These are phyloP conservation scores for Eucommia ulmoides DNA, from an alignment of 257 asterid genomes.

Conservation along the genomic window DNA sequence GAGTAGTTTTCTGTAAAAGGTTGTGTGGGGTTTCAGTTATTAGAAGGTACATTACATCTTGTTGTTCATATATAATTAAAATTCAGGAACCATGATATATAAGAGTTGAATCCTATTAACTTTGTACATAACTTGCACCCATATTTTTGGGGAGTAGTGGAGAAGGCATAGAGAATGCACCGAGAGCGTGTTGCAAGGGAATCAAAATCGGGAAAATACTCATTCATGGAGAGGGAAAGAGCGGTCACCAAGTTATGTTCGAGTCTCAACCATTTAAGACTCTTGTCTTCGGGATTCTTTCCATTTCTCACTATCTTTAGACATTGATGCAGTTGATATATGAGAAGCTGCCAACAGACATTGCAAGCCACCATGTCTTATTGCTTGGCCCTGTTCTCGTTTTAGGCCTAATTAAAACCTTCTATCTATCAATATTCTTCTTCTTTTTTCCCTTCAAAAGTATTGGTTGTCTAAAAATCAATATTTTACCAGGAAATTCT, in stretches of 20 bases:
- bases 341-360: constrained; percentile 81
- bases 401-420: constrained; percentile 39
- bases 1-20: constrained; percentile 75
- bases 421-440: neutral
- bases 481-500: constrained; percentile 47
- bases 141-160: constrained; percentile 43
- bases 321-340: constrained; percentile 55
- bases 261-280: too few relatives aligned
- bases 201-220: constrained; percentile 89
- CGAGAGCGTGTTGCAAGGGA: constrained; percentile 91
- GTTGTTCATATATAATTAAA: too few relatives aligned
- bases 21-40: constrained; percentile 86
- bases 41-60: constrained; percentile 86
- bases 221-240: constrained; percentile 52
- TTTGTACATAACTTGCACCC: too few relatives aligned
- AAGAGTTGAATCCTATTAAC: too few relatives aligned
- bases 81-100: too few relatives aligned
- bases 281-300: too few relatives aligned
- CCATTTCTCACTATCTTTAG: constrained; percentile 11
- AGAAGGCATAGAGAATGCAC: constrained; percentile 96
- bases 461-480: neutral
- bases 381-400: constrained; percentile 93
- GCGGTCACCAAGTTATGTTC: constrained; percentile 73
- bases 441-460: neutral
- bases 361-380: constrained; percentile 83